Evolutionary conservation across 805 yeast genomes (phyloP).

Genomic region (Wickerhamiella spandovensis): DNA sequence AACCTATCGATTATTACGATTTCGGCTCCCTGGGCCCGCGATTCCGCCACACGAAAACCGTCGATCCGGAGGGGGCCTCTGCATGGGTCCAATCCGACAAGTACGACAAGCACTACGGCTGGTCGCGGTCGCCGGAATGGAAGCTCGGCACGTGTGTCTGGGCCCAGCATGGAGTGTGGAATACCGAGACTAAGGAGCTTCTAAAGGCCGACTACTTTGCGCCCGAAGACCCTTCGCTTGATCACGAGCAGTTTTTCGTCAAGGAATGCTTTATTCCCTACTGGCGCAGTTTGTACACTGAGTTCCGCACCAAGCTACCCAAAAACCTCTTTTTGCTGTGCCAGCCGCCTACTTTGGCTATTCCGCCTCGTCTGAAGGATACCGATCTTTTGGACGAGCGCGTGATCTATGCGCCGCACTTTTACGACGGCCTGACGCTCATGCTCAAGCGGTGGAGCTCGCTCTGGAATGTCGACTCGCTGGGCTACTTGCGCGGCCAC

Average conservation of each 20-base stretch:
- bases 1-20: conserved; percentile 52
- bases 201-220: conserved; percentile 39
- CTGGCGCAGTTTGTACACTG: conserved; percentile 35
- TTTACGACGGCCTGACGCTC: conserved; percentile 82
- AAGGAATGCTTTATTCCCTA: conserved; percentile 50
- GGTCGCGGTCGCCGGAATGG: conserved; percentile 54
- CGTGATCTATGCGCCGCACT: conserved; percentile 71
- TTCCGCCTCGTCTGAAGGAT: conserved; percentile 54
- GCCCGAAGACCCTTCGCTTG: conserved; percentile 23
- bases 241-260: conserved; percentile 44
- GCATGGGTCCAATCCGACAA: conserved; percentile 49
- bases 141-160: conserved; percentile 59
- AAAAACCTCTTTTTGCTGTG: conserved; percentile 42
- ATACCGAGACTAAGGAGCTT: conserved; percentile 19
- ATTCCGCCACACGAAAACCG: conserved; percentile 37
- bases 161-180: conserved; percentile 70
- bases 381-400: conserved; percentile 43
- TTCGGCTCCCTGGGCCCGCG: conserved; percentile 65
- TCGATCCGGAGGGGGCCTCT: conserved; percentile 51
- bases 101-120: conserved; percentile 52
- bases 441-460: conserved; percentile 82
- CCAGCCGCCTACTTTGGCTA: conserved; percentile 70
- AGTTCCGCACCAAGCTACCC: conserved; percentile 32
- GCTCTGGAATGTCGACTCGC: conserved; percentile 67
- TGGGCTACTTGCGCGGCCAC: conserved; percentile 66